Percentiles rank a stretch among this genome's conserved stretches.
Evolutionary conservation across 2,329 filamentous ascomycete species (phyloP).

Genomic region (Allantophomopsis cytisporea): DNA sequence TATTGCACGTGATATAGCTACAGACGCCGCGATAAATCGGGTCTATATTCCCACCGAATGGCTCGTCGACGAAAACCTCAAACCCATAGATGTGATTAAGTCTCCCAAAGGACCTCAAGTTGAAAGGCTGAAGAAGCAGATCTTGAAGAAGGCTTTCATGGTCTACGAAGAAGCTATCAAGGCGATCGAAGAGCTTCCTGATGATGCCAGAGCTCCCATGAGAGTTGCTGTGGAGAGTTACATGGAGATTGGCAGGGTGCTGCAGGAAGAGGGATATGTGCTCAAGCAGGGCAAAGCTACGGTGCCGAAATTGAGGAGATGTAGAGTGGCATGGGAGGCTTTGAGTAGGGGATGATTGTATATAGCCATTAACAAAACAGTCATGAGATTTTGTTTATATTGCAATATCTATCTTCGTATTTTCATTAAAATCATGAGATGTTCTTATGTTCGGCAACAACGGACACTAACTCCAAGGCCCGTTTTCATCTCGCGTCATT

Average conservation of each 20-base stretch:
- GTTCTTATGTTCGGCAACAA: too few relatives aligned
- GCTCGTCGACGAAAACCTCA: conserved; percentile 43
- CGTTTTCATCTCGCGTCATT: too few relatives aligned
- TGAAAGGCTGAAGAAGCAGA: conserved; percentile 32
- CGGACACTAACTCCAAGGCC: too few relatives aligned
- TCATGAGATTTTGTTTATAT: too few relatives aligned
- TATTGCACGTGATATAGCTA: conserved; percentile 59
- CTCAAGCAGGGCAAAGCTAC: conserved; percentile 28
- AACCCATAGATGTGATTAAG: conserved; percentile 37
- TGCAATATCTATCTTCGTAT: too few relatives aligned
- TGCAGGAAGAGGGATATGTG: conserved; percentile 26
- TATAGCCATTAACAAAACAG: too few relatives aligned
- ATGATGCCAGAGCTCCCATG: conserved; percentile 46
- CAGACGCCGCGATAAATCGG: conserved; percentile 49
- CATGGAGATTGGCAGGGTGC: conserved; percentile 59
- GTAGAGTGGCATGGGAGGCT: conserved; percentile 44
- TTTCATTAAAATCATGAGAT: too few relatives aligned
- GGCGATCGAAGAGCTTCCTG: conserved; percentile 47
- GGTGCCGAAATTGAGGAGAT: conserved; percentile 28
- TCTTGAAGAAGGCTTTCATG: conserved; percentile 46
- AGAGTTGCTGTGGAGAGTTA: conserved; percentile 62
- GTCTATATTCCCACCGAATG: conserved; percentile 56
- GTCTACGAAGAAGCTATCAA: conserved; percentile 39
- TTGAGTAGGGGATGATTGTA: conserved; percentile 19
- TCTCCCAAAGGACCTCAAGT: conserved; percentile 31